phyloP scores from a whole-genome alignment of 169 alveolate species.

The Pseudocohnilembus persalinus region DNA sequence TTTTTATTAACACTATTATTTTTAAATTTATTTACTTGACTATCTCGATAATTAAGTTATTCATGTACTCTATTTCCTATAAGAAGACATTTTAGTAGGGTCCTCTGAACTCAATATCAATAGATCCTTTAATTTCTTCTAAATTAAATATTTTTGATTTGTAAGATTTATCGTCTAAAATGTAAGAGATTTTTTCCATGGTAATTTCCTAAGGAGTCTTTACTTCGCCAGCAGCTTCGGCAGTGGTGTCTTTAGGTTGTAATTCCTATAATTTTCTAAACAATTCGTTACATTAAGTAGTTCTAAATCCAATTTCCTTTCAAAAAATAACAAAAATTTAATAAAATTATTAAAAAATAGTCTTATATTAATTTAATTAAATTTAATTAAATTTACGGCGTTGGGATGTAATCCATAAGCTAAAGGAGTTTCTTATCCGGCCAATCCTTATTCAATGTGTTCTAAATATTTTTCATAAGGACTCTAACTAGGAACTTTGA shows the following conservation, averaged over 20 bases:
- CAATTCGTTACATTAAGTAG: conserved; percentile 71
- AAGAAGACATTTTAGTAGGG: conserved; percentile 92
- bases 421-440: conserved; percentile 89
- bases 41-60: conserved; percentile 80
- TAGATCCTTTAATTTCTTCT: conserved; percentile 85
- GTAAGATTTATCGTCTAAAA: conserved; percentile 80
- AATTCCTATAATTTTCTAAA: conserved; percentile 82
- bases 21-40: conserved; percentile 29
- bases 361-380: no score
- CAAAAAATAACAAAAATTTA: no score
- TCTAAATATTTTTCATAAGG: conserved; percentile 84
- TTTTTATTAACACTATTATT: no score
- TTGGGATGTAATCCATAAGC: conserved; percentile 95
- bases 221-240: conserved; percentile 81
- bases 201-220: conserved; percentile 76
- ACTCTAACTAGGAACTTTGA: conserved; percentile 82
- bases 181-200: conserved; percentile 81
- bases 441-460: conserved; percentile 78
- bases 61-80: conserved; percentile 93
- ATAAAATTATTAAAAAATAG: no score
- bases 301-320: conserved; percentile 64
- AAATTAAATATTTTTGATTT: conserved; percentile 84
- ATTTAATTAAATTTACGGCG: conserved; percentile 82
- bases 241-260: conserved; percentile 84
- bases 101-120: conserved; percentile 89